phyloP scores from a whole-genome alignment of 2,329 filamentous ascomycete genomes.

The Alternaria arborescens region DNA sequence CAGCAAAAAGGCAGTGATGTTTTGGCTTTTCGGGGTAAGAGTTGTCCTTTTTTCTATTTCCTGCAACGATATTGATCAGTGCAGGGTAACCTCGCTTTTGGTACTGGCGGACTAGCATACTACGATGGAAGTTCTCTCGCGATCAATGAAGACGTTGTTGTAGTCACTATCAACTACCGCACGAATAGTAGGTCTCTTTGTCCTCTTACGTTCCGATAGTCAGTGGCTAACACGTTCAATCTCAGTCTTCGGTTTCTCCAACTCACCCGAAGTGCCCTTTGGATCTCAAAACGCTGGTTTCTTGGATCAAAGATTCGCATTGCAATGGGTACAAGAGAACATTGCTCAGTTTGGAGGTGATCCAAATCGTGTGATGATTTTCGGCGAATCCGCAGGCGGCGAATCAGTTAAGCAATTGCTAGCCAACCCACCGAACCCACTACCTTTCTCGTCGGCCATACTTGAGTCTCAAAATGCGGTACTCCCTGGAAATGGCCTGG shows the following conservation, averaged over 20 bases:
- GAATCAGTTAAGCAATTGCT: slow-evolving; percentile 21
- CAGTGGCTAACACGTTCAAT: neutral
- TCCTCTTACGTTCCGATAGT: neutral
- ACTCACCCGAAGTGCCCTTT: slow-evolving; percentile 21
- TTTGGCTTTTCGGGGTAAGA: slow-evolving; percentile 20
- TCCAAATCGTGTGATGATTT: slow-evolving; percentile 56
- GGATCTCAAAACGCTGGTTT: slow-evolving; percentile 58
- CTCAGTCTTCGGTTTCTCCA: slow-evolving; percentile 32
- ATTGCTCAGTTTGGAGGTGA: slow-evolving; percentile 54
- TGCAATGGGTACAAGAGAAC: slow-evolving; percentile 63
- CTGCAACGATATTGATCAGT: slow-evolving; percentile 17
- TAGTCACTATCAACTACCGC: slow-evolving; percentile 38
- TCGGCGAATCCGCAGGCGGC: slow-evolving; percentile 40
- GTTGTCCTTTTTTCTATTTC: neutral
- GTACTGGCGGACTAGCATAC: slow-evolving; percentile 20
- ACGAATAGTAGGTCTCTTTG: slow-evolving; percentile 25
- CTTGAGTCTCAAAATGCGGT: slow-evolving; percentile 30
- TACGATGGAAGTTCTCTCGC: slow-evolving; percentile 39
- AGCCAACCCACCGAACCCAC: slow-evolving; percentile 27
- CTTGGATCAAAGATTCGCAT: slow-evolving; percentile 62
- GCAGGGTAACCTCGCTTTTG: slow-evolving; percentile 32
- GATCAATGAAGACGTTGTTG: slow-evolving; percentile 31
- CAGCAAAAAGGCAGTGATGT: slow-evolving; percentile 26
- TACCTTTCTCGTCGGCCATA: slow-evolving; percentile 35
- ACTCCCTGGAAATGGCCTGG: slow-evolving; percentile 10